Evolutionary conservation across 164 flowering plant genomes (phyloP).

Genomic region (Cinnamomum chago): DNA sequence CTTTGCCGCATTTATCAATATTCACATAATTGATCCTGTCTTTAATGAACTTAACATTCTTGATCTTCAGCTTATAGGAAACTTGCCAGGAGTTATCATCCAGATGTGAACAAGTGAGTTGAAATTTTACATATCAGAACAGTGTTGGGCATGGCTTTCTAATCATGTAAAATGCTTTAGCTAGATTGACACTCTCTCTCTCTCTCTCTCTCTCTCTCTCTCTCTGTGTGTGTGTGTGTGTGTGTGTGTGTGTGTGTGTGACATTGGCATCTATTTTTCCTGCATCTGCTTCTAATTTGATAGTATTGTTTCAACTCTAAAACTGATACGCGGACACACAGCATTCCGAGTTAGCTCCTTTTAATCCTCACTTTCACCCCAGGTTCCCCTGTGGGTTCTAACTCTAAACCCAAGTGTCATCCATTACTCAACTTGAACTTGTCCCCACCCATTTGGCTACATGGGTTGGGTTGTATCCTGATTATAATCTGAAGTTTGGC

Average conservation of each 20-base stretch:
- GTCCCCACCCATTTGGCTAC: neutral
- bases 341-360: neutral
- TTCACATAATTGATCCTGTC: neutral
- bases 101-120: slow-evolving; percentile 95
- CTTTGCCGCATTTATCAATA: neutral
- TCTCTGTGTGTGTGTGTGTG: too few species aligned
- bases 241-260: neutral
- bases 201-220: too few species aligned
- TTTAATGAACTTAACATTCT: neutral
- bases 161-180: neutral
- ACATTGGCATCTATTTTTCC: neutral
- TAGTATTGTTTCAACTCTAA: neutral
- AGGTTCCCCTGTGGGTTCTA: neutral
- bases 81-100: slow-evolving; percentile 89
- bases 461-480: neutral
- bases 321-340: too few species aligned
- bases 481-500: neutral
- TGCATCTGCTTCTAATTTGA: neutral
- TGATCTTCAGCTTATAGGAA: slow-evolving; percentile 76
- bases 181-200: neutral
- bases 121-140: neutral
- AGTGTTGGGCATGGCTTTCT: neutral
- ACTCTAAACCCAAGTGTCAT: neutral
- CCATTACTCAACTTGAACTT: neutral
- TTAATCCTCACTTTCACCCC: neutral